Evolutionary conservation across 768 basidiomycete genomes (phyloP).

Genomic region (Boletus huronensis): DNA sequence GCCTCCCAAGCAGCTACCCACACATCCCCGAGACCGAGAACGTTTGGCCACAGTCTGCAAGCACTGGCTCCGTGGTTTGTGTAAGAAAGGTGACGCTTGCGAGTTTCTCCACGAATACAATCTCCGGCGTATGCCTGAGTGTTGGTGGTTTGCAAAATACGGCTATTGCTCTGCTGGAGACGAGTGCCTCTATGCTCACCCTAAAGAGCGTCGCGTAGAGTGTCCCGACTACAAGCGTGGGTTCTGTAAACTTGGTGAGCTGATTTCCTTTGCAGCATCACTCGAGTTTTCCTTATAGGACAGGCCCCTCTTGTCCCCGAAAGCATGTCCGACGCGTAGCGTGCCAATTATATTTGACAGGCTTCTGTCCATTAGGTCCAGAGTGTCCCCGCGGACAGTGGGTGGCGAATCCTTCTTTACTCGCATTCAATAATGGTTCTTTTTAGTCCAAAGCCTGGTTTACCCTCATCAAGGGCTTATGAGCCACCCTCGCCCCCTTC

Average conservation of each 20-base stretch:
- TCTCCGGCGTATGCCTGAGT: slow-evolving; percentile 95
- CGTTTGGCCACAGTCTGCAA: slow-evolving; percentile 93
- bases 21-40: slow-evolving; percentile 79
- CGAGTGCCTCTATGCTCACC: slow-evolving; percentile 95
- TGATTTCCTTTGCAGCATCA: slow-evolving; percentile 1
- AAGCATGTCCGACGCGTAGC: slow-evolving; percentile 91
- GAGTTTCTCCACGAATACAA: slow-evolving; percentile 99
- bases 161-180: slow-evolving; percentile 97
- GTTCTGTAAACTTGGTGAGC: slow-evolving; percentile 88
- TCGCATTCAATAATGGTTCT: slow-evolving; percentile 7
- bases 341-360: slow-evolving; percentile 87
- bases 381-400: slow-evolving; percentile 90
- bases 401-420: slow-evolving; percentile 32
- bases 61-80: slow-evolving; percentile 96
- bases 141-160: slow-evolving; percentile 98
- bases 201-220: slow-evolving; percentile 85
- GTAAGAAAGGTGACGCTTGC: slow-evolving; percentile 97
- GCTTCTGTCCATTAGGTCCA: slow-evolving; percentile 88
- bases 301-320: slow-evolving; percentile 83
- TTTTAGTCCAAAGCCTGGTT: slow-evolving; percentile 69
- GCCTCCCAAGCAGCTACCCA: slow-evolving; percentile 76
- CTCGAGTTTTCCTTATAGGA: slow-evolving; percentile 7
- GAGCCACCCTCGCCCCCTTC: slow-evolving; percentile 74
- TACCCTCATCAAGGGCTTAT: slow-evolving; percentile 71
- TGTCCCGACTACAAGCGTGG: slow-evolving; percentile 96